These are phyloP conservation scores for Prinsepia uniflora DNA, from an alignment of 306 rosid genomes.

Conservation along the genomic window DNA sequence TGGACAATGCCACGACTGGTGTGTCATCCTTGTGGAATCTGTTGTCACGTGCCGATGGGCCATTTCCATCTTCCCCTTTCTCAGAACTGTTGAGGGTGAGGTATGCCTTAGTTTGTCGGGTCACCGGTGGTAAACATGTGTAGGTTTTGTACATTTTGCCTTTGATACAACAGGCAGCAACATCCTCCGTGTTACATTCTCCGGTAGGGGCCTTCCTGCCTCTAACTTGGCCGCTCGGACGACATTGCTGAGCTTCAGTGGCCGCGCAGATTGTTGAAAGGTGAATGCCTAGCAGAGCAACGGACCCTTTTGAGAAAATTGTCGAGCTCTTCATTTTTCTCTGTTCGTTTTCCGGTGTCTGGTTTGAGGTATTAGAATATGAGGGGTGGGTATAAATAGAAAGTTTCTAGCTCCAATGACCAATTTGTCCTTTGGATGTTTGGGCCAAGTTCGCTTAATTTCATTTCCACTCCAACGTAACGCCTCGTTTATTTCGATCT, in stretches of 20 bases:
- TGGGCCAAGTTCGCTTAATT: not conserved
- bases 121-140: conserved; percentile 30
- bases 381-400: not conserved
- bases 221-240: not conserved
- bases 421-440: not conserved
- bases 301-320: not conserved
- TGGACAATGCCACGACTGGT: conserved; percentile 23
- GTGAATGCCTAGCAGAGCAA: conserved; percentile 8
- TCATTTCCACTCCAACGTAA: not conserved
- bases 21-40: conserved; percentile 28
- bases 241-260: conserved; percentile 5
- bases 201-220: conserved; percentile 11
- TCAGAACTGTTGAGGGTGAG: conserved; percentile 40
- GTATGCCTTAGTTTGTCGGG: conserved; percentile 25
- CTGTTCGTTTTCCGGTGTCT: too few species aligned
- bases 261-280: not conserved
- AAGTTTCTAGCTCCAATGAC: not conserved
- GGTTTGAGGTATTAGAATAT: not conserved
- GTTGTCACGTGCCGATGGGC: conserved; percentile 32
- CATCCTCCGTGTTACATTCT: conserved; percentile 31
- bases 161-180: conserved; percentile 30
- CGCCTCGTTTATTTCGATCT: not conserved
- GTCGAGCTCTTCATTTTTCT: not conserved
- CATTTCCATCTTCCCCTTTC: conserved; percentile 34
- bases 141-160: conserved; percentile 31